Evolutionary conservation across 805 yeast genomes (phyloP), one percentile per base, ranked within the genome.

Genomic region (Teunomyces lycoperdinae): DNA sequence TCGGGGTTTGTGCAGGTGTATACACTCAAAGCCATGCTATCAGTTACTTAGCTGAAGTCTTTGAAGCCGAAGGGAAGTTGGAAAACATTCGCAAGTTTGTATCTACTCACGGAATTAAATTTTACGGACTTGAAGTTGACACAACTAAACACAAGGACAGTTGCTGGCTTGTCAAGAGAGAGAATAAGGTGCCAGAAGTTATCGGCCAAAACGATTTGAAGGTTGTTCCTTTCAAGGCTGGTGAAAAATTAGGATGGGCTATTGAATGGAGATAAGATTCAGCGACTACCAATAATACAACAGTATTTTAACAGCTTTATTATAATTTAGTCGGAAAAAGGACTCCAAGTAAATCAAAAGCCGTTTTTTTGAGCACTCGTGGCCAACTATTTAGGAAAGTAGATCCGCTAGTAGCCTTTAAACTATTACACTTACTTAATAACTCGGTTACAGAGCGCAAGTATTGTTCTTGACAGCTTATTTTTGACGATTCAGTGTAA

Each of bases 1-100:
- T 75, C 32, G 92, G 91, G 17, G 97, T 92, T 13, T 89, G 97
- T 60, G 99, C 99, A n/a, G 99, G 99, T 61, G 97, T 94, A 7
- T 94, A 80, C 68, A 88, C 98, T 1, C 99, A 94, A 66, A 79
- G 88, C 17, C 80, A 80, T 57, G 96, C 87, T 1, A 67, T 94
- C 14, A 75, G 90, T 7, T 94, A 92, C 55, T 70, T 94, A 26
- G 97, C 98, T 2, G 86, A 91, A 64, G 80, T 87, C 1, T 94
- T 95, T 60, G 96, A 87, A 26, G 66, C 75, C 46, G 76, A 69
- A 14, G 83, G 78, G 10, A 79, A 82, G 51, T 68, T 94, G 39
- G 84, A 84, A 39, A 79, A 79, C 48, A 73, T 94, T 56, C 82
- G 78, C 58, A 79, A 71, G 29, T 94, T 94, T 65, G 96, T 89